Conservation (phyloP, 2,329 filamentous ascomycete genomes). For the Colletotrichum paranaense region DNA sequence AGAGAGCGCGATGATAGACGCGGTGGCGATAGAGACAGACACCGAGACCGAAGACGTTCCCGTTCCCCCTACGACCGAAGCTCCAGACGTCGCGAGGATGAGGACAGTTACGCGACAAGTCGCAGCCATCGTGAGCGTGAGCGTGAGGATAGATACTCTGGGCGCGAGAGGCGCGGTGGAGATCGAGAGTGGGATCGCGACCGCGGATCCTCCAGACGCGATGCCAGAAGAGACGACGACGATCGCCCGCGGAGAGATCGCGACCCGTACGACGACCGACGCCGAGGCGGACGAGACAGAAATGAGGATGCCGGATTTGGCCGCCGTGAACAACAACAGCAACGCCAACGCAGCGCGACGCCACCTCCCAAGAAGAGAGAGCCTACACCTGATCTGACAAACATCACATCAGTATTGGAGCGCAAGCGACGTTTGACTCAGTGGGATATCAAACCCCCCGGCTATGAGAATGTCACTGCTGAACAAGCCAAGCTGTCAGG, state of each 20-base stretch:
- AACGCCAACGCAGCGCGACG: conserved; percentile 78
- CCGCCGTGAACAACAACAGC: conserved; percentile 59
- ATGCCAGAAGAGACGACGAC: conserved; percentile 74
- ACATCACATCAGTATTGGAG: conserved; percentile 83
- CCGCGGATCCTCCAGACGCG: conserved; percentile 68
- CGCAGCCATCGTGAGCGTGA: conserved; percentile 93
- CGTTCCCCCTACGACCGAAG: conserved; percentile 82
- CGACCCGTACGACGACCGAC: conserved; percentile 62
- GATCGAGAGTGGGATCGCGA: conserved; percentile 86
- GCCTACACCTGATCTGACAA: conserved; percentile 93
- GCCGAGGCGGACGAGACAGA: conserved; percentile 60
- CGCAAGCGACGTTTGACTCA: conserved; percentile 94
- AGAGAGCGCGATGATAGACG: conserved; percentile 49
- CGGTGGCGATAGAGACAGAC: conserved; percentile 49
- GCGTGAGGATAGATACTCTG: conserved; percentile 90
- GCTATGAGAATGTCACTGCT: conserved; percentile 97
- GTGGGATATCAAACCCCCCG: conserved; percentile 99
- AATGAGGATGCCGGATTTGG: conserved; percentile 48
- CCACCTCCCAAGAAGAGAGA: conserved; percentile 92
- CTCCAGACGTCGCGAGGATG: conserved; percentile 77
- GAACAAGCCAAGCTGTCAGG: conserved; percentile 98
- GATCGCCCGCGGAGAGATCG: conserved; percentile 69
- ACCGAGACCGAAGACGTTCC: conserved; percentile 78
- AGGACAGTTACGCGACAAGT: conserved; percentile 91
- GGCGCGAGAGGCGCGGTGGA: conserved; percentile 62